Base-by-base conservation (phyloP, 2,329 filamentous ascomycete species). In the Penicillium sp. region DNA sequence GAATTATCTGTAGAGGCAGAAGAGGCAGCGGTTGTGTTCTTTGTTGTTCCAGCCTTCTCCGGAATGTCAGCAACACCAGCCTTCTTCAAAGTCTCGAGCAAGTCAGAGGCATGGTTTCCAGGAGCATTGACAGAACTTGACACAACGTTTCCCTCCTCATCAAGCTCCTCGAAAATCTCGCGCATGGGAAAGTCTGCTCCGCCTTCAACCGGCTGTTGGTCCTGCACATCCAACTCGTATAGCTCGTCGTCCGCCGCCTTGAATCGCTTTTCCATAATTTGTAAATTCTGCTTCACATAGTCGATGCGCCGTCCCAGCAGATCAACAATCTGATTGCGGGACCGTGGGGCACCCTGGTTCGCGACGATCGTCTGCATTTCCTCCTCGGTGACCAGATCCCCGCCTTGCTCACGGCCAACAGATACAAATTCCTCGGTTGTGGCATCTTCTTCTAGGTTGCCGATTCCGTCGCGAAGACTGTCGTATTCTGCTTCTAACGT, bases 401-500 rank as follows among this genome's bases (percentile, higher is more conserved):
- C 64, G 61, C 72, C 59, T 68, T 72, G 46, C 57, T 79, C 48
- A 47, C 50, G 52, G 8, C 62, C 62, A 9, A 54, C 51, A 18
- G 66, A 66, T 6, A 74, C 67, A 17, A 88, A 73, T 17, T 79
- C 74, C 12, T 75, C 65, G 4, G 68, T 65, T 18, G 67, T 64
- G 38, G 75, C 63, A 34, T 69, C 66, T 28, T 70, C 60, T 23
- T 72, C 61, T 16, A 82, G 59, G 3, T 68, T 70, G 35, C 78
- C 66, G 18, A 96, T 76, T 55, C 93, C 86, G 60, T 93, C 86
- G 59, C 85, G 88, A 45, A 96, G 73, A 15, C 82, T 79, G 59
- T 95, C 86, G 63, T 96, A 96, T 61, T 96, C 90, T 32, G 84
- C 79, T 60, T 94, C 89, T 77, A 85, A 93, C 37, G 81, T 82